These are phyloP conservation scores for Agaricus bisporus DNA, from an alignment of 768 basidiomycete genomes.

Conservation along the genomic window DNA sequence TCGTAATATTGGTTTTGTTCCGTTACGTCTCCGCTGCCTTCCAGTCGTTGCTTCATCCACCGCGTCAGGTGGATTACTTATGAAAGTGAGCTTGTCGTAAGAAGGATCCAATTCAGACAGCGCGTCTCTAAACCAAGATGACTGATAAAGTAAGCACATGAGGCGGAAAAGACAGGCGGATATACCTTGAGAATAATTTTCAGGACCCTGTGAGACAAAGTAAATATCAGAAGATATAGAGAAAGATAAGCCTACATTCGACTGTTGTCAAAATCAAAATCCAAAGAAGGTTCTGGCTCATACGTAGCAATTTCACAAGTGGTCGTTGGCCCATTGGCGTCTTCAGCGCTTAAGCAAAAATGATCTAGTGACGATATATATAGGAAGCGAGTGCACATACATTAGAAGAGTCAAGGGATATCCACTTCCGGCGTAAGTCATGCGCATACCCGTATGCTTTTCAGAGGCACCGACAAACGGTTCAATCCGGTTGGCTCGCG, in stretches of 20 bases:
- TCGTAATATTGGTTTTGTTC: conserved; percentile 61
- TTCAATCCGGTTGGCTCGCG: conserved; percentile 44
- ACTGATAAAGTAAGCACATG: conserved; percentile 29
- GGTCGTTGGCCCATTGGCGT: conserved; percentile 75
- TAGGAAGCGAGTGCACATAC: conserved; percentile 38
- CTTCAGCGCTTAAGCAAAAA: conserved; percentile 51
- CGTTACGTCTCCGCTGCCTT: conserved; percentile 16
- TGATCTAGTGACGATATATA: background rate
- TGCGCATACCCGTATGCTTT: conserved; percentile 78
- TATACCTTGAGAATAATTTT: conserved; percentile 82
- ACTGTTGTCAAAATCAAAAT: conserved; percentile 71
- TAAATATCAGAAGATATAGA: background rate
- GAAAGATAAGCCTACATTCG: conserved; percentile 38
- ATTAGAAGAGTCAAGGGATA: conserved; percentile 73
- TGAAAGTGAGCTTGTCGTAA: conserved; percentile 79
- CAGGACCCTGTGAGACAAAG: conserved; percentile 41
- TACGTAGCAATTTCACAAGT: conserved; percentile 84
- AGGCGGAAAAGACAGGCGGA: background rate
- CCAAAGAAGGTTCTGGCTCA: conserved; percentile 74
- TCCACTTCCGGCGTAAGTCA: conserved; percentile 76
- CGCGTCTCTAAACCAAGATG: conserved; percentile 92
- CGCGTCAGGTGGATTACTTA: conserved; percentile 57
- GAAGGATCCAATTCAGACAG: conserved; percentile 88
- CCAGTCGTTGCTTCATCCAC: conserved; percentile 11
- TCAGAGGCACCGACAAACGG: conserved; percentile 45